These are phyloP conservation scores for Umbelopsis vinacea DNA, from an alignment of 192 early-diverging fungal species.

Conservation along the genomic window DNA sequence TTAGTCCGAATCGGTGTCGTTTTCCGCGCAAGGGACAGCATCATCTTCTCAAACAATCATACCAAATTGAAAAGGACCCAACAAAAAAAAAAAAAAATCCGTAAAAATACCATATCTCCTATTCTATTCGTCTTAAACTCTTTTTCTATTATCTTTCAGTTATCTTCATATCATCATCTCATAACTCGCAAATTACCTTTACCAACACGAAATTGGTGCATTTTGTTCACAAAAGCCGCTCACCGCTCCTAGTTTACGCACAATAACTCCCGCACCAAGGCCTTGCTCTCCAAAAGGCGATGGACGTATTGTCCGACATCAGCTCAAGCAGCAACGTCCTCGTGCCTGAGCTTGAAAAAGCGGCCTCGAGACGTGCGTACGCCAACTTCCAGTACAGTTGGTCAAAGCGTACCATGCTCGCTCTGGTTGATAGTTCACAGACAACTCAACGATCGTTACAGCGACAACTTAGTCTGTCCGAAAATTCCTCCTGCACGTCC, in stretches of 20 bases:
- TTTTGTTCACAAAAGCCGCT: background rate
- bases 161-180: background rate
- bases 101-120: conserved; percentile 15
- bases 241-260: background rate
- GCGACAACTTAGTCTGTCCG: conserved; percentile 9
- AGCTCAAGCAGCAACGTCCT: background rate
- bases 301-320: conserved; percentile 20
- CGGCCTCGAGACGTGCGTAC: background rate
- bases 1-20: background rate
- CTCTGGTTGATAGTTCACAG: conserved; percentile 7
- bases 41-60: conserved; percentile 8
- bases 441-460: conserved; percentile 1
- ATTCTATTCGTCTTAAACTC: background rate
- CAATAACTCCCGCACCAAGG: background rate
- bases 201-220: background rate
- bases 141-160: background rate
- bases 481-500: conserved; percentile 7
- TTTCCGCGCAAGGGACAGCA: background rate
- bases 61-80: conserved; percentile 19
- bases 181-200: background rate
- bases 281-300: background rate
- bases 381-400: conserved; percentile 17
- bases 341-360: background rate
- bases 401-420: conserved; percentile 21
- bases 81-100: conserved; percentile 1